Percentiles rank a stretch among this genome's conserved stretches.
These are phyloP conservation scores for Linum tenue DNA, from an alignment of 345 rosid genomes.

Conservation along the genomic window DNA sequence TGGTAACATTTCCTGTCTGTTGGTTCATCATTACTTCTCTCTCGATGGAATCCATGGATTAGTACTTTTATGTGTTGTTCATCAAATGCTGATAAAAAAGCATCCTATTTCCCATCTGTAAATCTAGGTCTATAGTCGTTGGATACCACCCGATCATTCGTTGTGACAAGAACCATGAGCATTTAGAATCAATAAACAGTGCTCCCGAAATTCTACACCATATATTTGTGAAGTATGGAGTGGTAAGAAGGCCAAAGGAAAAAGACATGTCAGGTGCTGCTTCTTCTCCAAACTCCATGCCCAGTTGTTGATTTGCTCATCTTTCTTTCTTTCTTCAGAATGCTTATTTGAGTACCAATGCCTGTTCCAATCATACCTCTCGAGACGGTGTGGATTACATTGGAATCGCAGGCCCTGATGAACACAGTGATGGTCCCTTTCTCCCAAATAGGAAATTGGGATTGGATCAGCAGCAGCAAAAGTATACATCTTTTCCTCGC, in stretches of 20 bases:
- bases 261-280: background rate
- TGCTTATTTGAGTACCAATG: constrained; percentile 46
- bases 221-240: constrained; percentile 45
- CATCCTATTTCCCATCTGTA: constrained; percentile 1
- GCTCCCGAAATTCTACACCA: constrained; percentile 28
- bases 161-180: constrained; percentile 22
- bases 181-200: constrained; percentile 22
- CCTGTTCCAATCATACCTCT: constrained; percentile 26
- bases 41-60: background rate
- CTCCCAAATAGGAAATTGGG: constrained; percentile 13
- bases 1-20: constrained; percentile 37
- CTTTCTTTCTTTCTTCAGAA: constrained; percentile 40
- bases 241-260: constrained; percentile 36
- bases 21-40: background rate
- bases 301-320: background rate
- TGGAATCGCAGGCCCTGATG: constrained; percentile 21
- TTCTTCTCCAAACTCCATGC: background rate
- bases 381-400: constrained; percentile 37
- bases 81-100: too few species aligned
- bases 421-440: constrained; percentile 9
- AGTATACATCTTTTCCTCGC: constrained; percentile 9
- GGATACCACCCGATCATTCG: constrained; percentile 47
- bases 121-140: constrained; percentile 49
- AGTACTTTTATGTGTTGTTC: too few species aligned
- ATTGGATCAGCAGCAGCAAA: background rate